Percentiles rank a stretch among this genome's conserved stretches.
Conservation (phyloP, 1,284 basidiomycete species). For the Mycosarcoma mackinlayi region DNA sequence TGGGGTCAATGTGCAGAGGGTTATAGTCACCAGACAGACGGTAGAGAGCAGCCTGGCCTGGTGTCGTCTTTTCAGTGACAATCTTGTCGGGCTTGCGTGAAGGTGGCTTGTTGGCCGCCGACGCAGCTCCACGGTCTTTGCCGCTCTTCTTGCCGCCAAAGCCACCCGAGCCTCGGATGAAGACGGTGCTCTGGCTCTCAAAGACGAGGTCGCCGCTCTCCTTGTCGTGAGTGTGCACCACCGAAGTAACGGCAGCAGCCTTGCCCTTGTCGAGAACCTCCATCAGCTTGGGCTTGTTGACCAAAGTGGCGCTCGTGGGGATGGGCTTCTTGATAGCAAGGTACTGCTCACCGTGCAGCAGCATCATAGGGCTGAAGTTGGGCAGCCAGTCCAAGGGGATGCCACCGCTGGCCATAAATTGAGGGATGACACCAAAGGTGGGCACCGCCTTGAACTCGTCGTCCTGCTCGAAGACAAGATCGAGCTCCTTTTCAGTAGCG, state of each 20-base stretch:
- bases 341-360: conserved; percentile 98
- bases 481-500: conserved; percentile 90
- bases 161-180: conserved; percentile 92
- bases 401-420: conserved; percentile 72
- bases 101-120: conserved; percentile 84
- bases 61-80: conserved; percentile 61
- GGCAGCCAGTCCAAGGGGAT: conserved; percentile 84
- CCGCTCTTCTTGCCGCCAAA: conserved; percentile 92
- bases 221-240: conserved; percentile 52
- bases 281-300: conserved; percentile 76
- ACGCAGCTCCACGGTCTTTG: conserved; percentile 87
- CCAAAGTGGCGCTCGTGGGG: conserved; percentile 84
- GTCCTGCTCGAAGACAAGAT: conserved; percentile 90
- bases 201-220: conserved; percentile 83
- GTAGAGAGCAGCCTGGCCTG: conserved; percentile 78
- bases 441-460: conserved; percentile 87
- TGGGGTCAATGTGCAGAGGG: conserved; percentile 91
- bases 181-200: conserved; percentile 91
- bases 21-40: conserved; percentile 73
- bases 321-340: conserved; percentile 87
- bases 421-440: conserved; percentile 96
- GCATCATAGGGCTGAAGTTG: conserved; percentile 91
- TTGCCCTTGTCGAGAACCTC: conserved; percentile 72
- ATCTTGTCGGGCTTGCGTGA: conserved; percentile 64
- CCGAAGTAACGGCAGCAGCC: conserved; percentile 54